These are phyloP conservation scores for Nidularia sp. DNA, from an alignment of 768 basidiomycete genomes.

Conservation along the genomic window DNA sequence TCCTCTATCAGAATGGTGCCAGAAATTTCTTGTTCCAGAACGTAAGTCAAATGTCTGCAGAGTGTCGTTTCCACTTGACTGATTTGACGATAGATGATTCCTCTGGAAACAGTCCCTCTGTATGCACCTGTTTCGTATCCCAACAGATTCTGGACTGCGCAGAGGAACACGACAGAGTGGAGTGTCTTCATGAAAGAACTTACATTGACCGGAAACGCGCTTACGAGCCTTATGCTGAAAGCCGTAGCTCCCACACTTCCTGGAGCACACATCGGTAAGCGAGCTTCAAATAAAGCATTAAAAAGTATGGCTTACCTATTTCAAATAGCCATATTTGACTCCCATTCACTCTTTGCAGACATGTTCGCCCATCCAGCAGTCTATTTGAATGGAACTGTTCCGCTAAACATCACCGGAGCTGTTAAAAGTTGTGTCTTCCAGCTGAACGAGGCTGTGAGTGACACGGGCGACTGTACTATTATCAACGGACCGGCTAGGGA, in stretches of 20 bases:
- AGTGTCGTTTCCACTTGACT: background rate
- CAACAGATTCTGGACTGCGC: slow-evolving; percentile 43
- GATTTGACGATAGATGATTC: slow-evolving; percentile 43
- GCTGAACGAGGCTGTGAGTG: slow-evolving; percentile 17
- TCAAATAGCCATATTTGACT: slow-evolving; percentile 52
- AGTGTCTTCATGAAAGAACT: slow-evolving; percentile 52
- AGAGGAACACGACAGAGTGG: slow-evolving; percentile 56
- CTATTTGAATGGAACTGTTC: slow-evolving; percentile 53
- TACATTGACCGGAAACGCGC: slow-evolving; percentile 43
- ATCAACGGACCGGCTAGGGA: slow-evolving; percentile 42
- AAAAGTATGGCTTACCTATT: background rate
- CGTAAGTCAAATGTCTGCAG: slow-evolving; percentile 28
- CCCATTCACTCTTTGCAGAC: slow-evolving; percentile 55
- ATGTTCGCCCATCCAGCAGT: slow-evolving; percentile 45
- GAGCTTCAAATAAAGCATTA: background rate
- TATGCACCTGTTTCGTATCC: slow-evolving; percentile 46
- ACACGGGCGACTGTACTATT: slow-evolving; percentile 24
- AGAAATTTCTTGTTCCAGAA: slow-evolving; percentile 70
- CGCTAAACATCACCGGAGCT: slow-evolving; percentile 39
- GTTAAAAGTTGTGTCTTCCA: slow-evolving; percentile 22
- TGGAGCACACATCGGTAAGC: slow-evolving; percentile 55
- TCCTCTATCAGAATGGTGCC: slow-evolving; percentile 53
- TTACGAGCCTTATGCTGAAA: slow-evolving; percentile 48
- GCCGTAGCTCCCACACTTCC: slow-evolving; percentile 41
- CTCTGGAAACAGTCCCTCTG: slow-evolving; percentile 43